Conservation (phyloP, 805 yeast genomes). For the Allodekkera sacchari region DNA sequence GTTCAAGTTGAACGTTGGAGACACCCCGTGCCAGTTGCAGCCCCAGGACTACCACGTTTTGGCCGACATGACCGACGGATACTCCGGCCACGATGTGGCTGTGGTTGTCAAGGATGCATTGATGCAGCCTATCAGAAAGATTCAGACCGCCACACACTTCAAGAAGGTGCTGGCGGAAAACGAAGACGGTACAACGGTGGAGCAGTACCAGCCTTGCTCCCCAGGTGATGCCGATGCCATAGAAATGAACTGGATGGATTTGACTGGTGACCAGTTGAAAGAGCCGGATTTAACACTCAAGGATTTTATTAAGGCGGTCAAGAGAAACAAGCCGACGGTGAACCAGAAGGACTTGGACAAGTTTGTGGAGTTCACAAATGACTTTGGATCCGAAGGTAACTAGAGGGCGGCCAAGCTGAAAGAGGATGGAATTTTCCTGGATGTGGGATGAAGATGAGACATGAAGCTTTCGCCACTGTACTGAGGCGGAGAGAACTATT, state of each 20-base stretch:
- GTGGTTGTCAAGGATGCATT: conserved; percentile 95
- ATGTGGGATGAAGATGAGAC: no score
- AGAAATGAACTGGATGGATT: conserved; percentile 91
- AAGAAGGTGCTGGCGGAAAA: conserved; percentile 44
- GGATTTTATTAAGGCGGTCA: conserved; percentile 89
- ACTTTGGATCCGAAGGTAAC: conserved; percentile 97
- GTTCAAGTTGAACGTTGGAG: conserved; percentile 91
- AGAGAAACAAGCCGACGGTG: conserved; percentile 90
- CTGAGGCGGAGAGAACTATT: no score
- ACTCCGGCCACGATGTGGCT: conserved; percentile 95
- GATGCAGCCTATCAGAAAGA: conserved; percentile 95
- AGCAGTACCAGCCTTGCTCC: conserved; percentile 80
- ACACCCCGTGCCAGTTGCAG: conserved; percentile 73
- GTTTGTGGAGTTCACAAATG: conserved; percentile 83
- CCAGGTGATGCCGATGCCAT: conserved; percentile 88
- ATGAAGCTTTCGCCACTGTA: no score
- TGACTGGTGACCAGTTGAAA: conserved; percentile 77
- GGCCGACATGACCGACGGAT: conserved; percentile 94
- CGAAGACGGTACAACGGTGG: conserved; percentile 23
- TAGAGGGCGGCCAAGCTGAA: no score
- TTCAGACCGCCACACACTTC: conserved; percentile 95
- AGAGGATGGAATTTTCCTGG: no score
- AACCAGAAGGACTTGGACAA: conserved; percentile 73
- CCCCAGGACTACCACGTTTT: conserved; percentile 66
- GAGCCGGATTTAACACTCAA: conserved; percentile 87